Conservation (phyloP, 2,329 filamentous ascomycete genomes). For the Plenodomus biglobosus region DNA sequence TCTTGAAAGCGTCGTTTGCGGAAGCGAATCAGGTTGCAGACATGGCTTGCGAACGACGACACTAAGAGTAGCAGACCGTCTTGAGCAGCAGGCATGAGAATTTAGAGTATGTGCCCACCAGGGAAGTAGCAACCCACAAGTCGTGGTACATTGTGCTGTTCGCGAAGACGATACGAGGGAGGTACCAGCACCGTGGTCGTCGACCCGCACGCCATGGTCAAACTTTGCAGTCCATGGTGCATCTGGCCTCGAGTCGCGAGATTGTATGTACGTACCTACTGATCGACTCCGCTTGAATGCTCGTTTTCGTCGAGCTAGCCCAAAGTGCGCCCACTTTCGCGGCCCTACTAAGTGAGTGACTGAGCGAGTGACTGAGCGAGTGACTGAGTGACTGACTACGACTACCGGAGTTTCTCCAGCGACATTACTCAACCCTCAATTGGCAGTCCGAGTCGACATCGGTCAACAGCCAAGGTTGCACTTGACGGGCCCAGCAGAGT, state of each 20-base stretch:
- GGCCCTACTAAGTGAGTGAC: background rate
- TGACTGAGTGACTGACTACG: too few species aligned
- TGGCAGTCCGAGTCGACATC: background rate
- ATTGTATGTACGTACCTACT: too few species aligned
- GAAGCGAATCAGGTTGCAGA: conserved; percentile 37
- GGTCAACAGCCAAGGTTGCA: background rate
- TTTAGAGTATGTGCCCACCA: conserved; percentile 23
- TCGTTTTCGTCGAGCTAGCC: background rate
- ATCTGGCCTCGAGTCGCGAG: conserved; percentile 2
- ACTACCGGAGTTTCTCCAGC: background rate
- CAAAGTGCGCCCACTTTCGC: background rate
- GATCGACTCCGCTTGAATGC: background rate
- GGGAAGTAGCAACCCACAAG: conserved; percentile 5
- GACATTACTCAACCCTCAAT: background rate
- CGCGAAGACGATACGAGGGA: conserved; percentile 2
- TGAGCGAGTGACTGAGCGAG: too few species aligned
- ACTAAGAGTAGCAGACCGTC: conserved; percentile 27
- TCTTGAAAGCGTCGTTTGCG: conserved; percentile 17
- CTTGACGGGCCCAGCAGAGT: conserved; percentile 8
- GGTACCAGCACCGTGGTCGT: conserved; percentile 17
- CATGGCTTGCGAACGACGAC: conserved; percentile 20
- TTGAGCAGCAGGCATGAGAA: conserved; percentile 30
- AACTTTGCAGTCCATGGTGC: conserved; percentile 17
- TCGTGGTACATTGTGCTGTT: background rate
- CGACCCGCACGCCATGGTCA: conserved; percentile 25